Evolutionary conservation across 169 alveolate species (phyloP).

Genomic region (Eimeria acervulina): DNA sequence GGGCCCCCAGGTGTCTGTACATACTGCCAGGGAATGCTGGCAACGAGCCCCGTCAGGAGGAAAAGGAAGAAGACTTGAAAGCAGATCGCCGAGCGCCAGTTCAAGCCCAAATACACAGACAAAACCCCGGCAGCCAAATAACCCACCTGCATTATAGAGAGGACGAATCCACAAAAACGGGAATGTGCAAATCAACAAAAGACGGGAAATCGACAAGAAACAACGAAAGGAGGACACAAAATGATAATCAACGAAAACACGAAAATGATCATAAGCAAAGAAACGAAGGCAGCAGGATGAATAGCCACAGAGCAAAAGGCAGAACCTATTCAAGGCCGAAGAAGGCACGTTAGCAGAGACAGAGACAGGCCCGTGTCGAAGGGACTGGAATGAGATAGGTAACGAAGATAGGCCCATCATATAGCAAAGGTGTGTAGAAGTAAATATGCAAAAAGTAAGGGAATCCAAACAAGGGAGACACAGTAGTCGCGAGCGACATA

Average conservation of each 20-base stretch:
- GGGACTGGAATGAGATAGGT: not conserved
- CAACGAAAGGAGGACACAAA: not conserved
- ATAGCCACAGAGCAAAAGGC: too few species aligned
- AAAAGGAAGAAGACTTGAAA: constrained; percentile 43
- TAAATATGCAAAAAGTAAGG: too few species aligned
- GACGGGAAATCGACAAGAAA: not conserved
- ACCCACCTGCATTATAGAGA: constrained; percentile 69
- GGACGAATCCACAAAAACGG: not conserved
- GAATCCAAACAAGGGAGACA: not conserved
- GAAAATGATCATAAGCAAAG: too few species aligned
- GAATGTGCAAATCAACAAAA: not conserved
- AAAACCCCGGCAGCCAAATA: constrained; percentile 71
- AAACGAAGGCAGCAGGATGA: too few species aligned
- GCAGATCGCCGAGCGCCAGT: constrained; percentile 69
- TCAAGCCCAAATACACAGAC: constrained; percentile 70
- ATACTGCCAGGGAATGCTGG: not conserved
- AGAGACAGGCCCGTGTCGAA: not conserved
- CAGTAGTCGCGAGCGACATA: not conserved
- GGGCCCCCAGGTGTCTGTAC: constrained; percentile 55
- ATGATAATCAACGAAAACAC: not conserved
- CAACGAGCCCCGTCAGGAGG: not conserved
- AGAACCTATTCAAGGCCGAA: too few species aligned
- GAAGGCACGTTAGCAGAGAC: not conserved
- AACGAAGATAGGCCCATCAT: too few species aligned
- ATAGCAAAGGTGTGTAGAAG: too few species aligned